These are phyloP conservation scores for Phytophthora sp. DNA, from an alignment of 352 stramenopile genomes.

Conservation along the genomic window DNA sequence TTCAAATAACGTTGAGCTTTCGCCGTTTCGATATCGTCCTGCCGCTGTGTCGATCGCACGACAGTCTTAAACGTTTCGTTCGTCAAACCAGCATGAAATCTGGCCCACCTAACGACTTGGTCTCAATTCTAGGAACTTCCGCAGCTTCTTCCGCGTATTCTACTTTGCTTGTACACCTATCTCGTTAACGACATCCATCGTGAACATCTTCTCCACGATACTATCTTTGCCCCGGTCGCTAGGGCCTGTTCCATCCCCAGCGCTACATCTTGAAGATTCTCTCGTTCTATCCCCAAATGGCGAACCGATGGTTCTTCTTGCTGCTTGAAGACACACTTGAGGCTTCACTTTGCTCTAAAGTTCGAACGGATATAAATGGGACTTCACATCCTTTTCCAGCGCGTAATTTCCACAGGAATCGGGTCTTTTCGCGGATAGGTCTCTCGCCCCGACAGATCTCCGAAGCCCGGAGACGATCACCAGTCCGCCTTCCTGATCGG, in stretches of 20 bases:
- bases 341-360: background rate
- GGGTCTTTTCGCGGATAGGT: background rate
- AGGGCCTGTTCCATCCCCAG: background rate
- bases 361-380: background rate
- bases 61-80: conserved; percentile 14
- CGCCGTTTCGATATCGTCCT: conserved; percentile 12
- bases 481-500: too few species aligned
- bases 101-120: conserved; percentile 7
- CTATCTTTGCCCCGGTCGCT: background rate
- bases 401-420: too few species aligned
- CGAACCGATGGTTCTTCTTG: background rate
- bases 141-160: conserved; percentile 8
- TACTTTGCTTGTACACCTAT: conserved; percentile 1
- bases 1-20: conserved; percentile 20
- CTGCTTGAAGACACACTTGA: background rate
- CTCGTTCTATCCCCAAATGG: background rate
- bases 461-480: too few species aligned
- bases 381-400: conserved; percentile 21
- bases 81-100: conserved; percentile 26
- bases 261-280: background rate
- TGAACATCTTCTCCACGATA: conserved; percentile 20
- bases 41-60: background rate
- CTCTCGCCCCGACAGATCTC: too few species aligned
- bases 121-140: conserved; percentile 21
- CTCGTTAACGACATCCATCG: background rate